These are phyloP conservation scores for Styphnolobium japonicum DNA, from an alignment of 306 rosid genomes.

Conservation along the genomic window DNA sequence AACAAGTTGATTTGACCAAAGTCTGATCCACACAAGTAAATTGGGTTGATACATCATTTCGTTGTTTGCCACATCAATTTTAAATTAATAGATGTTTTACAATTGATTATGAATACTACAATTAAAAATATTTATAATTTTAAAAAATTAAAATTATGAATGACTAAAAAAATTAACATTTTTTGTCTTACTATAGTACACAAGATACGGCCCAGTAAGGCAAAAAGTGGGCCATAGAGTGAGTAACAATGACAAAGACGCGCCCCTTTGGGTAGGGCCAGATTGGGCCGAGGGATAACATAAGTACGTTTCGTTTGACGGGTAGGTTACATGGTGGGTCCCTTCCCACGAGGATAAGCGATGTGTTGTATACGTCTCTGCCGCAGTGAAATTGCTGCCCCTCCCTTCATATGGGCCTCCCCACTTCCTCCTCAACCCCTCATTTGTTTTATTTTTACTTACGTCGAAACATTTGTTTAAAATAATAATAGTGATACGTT, in stretches of 20 bases:
- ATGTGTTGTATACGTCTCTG: neutral
- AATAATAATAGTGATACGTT: too few species aligned
- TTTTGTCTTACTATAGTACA: conserved; percentile 7
- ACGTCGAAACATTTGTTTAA: too few species aligned
- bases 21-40: neutral
- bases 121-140: neutral
- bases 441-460: too few species aligned
- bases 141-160: neutral
- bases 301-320: conserved; percentile 23
- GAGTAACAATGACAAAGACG: conserved; percentile 1
- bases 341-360: conserved; percentile 23
- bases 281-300: neutral
- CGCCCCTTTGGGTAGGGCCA: conserved; percentile 16
- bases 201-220: conserved; percentile 6
- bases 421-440: too few species aligned
- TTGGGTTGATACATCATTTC: neutral
- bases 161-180: neutral
- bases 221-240: conserved; percentile 17
- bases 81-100: neutral
- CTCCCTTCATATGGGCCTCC: too few species aligned
- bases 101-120: neutral
- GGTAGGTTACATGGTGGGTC: conserved; percentile 22
- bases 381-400: too few species aligned
- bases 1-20: neutral
- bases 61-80: neutral